Evolutionary conservation across 495 filamentous ascomycete genomes (phyloP), one percentile per base, ranked within the genome.

Genomic region (Paragyromitra xinjiangensis): DNA sequence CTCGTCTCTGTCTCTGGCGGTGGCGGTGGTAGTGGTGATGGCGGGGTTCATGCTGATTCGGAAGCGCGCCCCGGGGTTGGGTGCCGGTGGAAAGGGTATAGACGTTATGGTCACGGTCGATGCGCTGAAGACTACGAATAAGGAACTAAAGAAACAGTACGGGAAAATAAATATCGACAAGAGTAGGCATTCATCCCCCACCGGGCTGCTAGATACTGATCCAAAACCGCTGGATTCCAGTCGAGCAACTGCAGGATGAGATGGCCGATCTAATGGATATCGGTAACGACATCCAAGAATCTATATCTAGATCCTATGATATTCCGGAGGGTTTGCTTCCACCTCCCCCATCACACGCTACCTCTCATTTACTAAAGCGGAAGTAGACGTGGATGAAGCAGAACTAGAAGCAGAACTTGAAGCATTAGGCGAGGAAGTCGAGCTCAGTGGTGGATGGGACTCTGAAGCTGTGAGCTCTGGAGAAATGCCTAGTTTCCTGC

Each of bases 261-360:
- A 98, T 99, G 95, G 94, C 93, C 45, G 95, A 99, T 85, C 81
- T 98, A 84, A 92, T 99, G 90, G 96, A 99, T 81, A 90, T 98
- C 50, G 95, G 96, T 2, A 98, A 98, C 84, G 95, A 98, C 85
- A 99, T 99, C 70, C 93, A 99, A 84, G 95, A 99, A 86, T 94
- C 91, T 72, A 92, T 99, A 65, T 93, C 92, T 65, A 85, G 96
- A 74, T 92, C 94, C 73, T 99, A 99, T 83, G 95, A 98, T 83
- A 86, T 99, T 26, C 95, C 95, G 1, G 95, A 99, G 81, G 95
- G 80, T 81, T 50, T 14, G 16, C 19, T 42, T 34, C 8, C 11
- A 45, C 39, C 50, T 22, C 24, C 48, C 12, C 24, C 22, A 48
- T 24, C 26, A n/a, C 40, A 6, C 22, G 22, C 6, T 39, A 6